Conservation (phyloP, 768 basidiomycete species). For the Termitomyces sp. region DNA sequence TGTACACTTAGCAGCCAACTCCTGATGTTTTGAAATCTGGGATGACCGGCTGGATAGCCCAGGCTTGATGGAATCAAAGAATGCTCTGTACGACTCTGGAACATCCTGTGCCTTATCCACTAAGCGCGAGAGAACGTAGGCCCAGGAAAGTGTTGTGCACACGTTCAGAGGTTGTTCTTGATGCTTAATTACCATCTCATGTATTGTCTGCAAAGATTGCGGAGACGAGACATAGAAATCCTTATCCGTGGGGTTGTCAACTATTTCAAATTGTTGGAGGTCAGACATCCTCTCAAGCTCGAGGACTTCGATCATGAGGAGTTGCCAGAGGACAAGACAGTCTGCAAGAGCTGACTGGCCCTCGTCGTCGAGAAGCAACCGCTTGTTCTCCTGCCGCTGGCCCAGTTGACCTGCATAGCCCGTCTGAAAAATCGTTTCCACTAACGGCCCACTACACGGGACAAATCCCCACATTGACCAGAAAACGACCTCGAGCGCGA, state of each 20-base stretch:
- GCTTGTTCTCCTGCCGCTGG: constrained; percentile 52
- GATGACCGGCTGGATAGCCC: constrained; percentile 30
- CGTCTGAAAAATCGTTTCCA: constrained; percentile 57
- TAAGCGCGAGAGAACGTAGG: constrained; percentile 72
- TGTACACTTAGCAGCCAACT: constrained; percentile 59
- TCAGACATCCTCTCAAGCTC: constrained; percentile 71
- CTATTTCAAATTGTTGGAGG: constrained; percentile 43
- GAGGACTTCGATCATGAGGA: constrained; percentile 72
- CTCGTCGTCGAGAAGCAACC: constrained; percentile 70
- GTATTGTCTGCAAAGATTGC: constrained; percentile 56
- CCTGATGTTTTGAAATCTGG: constrained; percentile 46
- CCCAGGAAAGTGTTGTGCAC: constrained; percentile 77
- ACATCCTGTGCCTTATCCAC: constrained; percentile 43
- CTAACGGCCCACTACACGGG: constrained; percentile 56
- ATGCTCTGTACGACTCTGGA: constrained; percentile 46
- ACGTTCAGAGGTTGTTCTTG: constrained; percentile 55
- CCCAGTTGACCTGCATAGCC: constrained; percentile 65
- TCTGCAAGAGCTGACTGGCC: constrained; percentile 62
- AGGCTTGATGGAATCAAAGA: constrained; percentile 49
- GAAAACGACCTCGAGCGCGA: constrained; percentile 81
- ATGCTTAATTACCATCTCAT: constrained; percentile 58
- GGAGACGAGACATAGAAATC: constrained; percentile 59
- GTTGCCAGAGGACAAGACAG: constrained; percentile 68
- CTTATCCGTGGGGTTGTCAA: constrained; percentile 39
- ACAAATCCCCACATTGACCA: constrained; percentile 81